These are phyloP conservation scores for Rhodotorula sp. DNA, from an alignment of 1,284 basidiomycete species.

Conservation along the genomic window DNA sequence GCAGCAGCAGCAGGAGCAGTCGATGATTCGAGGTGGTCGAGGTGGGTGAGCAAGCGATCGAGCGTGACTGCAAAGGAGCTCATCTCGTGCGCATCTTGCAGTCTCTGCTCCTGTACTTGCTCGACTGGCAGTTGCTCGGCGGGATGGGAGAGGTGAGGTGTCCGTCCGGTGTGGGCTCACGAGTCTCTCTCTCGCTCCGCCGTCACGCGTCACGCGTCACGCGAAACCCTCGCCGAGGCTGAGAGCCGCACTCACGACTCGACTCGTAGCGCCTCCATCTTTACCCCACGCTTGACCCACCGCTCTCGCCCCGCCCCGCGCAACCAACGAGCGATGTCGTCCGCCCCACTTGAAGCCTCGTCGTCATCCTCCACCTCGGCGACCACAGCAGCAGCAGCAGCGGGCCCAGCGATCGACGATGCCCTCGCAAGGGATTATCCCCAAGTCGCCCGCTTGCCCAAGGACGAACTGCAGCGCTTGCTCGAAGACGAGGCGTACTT, in stretches of 20 bases:
- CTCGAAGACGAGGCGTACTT: constrained; percentile 76
- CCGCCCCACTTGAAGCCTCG: not conserved
- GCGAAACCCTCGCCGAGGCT: not conserved
- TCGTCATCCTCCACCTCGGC: not conserved
- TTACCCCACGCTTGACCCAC: too few species aligned
- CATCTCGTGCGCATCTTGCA: not conserved
- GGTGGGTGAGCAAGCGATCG: constrained; percentile 2
- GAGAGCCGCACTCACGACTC: not conserved
- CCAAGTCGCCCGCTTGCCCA: constrained; percentile 53
- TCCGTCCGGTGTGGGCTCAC: too few species aligned
- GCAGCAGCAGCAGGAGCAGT: not conserved
- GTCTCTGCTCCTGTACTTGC: too few species aligned
- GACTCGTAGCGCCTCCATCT: too few species aligned
- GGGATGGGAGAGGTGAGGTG: too few species aligned
- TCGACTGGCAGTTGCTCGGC: too few species aligned
- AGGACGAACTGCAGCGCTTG: constrained; percentile 82
- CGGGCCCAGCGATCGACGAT: constrained; percentile 21
- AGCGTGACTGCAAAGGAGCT: constrained; percentile 3
- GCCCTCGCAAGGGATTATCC: constrained; percentile 27
- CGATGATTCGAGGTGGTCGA: not conserved
- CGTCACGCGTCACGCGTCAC: too few species aligned
- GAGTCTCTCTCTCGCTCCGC: too few species aligned
- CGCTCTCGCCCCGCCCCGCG: too few species aligned
- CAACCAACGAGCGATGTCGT: not conserved
- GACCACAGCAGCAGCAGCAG: not conserved